Evolutionary conservation across 2,329 filamentous ascomycete species (phyloP).

Genomic region (Biscogniauxia mediterranea): DNA sequence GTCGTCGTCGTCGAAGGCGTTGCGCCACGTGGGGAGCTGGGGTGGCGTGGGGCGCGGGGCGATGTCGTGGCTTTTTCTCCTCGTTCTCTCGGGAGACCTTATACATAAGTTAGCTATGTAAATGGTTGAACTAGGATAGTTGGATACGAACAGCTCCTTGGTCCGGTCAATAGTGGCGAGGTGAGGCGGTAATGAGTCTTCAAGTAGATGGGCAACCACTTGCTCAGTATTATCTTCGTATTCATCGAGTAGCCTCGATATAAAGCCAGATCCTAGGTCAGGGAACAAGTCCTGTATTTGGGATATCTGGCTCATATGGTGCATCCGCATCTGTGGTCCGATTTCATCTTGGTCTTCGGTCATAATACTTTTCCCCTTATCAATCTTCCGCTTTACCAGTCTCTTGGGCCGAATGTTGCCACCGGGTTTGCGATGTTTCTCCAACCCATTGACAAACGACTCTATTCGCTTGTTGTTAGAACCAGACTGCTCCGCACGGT

Average conservation of each 20-base stretch:
- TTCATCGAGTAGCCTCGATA: slow-evolving; percentile 75
- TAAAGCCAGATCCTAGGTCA: slow-evolving; percentile 77
- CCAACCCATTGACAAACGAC: slow-evolving; percentile 60
- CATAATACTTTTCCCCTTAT: slow-evolving; percentile 63
- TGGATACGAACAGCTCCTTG: slow-evolving; percentile 56
- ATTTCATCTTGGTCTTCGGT: slow-evolving; percentile 37
- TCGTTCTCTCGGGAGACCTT: slow-evolving; percentile 28
- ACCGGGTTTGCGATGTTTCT: slow-evolving; percentile 57
- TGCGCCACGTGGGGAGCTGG: slow-evolving; percentile 59
- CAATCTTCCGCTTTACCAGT: slow-evolving; percentile 51
- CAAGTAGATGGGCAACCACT: slow-evolving; percentile 77
- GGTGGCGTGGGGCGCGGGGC: slow-evolving; percentile 60
- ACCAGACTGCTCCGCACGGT: slow-evolving; percentile 48
- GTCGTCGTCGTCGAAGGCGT: slow-evolving; percentile 78
- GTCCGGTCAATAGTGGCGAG: slow-evolving; percentile 62
- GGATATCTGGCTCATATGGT: slow-evolving; percentile 79
- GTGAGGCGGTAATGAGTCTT: slow-evolving; percentile 70
- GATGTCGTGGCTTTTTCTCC: slow-evolving; percentile 42
- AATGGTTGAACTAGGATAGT: not conserved
- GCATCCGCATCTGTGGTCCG: slow-evolving; percentile 62
- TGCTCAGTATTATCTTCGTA: slow-evolving; percentile 76
- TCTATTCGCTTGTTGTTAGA: slow-evolving; percentile 54
- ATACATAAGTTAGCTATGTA: slow-evolving; percentile 7
- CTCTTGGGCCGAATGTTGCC: slow-evolving; percentile 50
- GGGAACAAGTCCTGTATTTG: slow-evolving; percentile 95